Evolutionary conservation across 1,139 yeast species (phyloP), one percentile per base, ranked within the genome.

Genomic region (Blastobotrys arbuscula): DNA sequence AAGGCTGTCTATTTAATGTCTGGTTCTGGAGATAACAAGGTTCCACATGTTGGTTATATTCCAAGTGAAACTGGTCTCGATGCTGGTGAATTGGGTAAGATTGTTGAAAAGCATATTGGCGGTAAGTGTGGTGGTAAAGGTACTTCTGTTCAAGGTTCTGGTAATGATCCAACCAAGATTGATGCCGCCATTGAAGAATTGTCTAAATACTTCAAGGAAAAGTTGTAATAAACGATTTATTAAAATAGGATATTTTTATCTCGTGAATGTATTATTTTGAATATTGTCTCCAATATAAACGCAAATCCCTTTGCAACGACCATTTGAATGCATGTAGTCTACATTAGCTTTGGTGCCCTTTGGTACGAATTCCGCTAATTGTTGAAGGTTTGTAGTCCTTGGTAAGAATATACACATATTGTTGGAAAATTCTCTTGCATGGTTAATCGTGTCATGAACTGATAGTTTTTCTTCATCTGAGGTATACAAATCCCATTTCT

Each of bases 111-210:
- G 48, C 74, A 76, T 60, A 81, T 94, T 59, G 99, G 98, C 57
- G 99, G 99, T 68, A 87, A 85, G 68, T 95, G 96, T 52, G 99
- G 99, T 70, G 99, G 99, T 67, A 92, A 88, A 71, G 97, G 97
- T 54, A 87, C 89, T 59, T 82, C 90, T 52, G 88, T 89, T 57
- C 98, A 92, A 73, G 99, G 99, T 68, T 84, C 89, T 81, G 98
- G 98, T 61, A 88, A 83, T 60, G 85, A 87, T 54, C 77, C 81
- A 37, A 75, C 71, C 39, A 87, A 86, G 56, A 75, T 89, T 50
- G 74, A 74, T 40, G 77, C 74, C 39, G 99, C 98, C 28, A 73
- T 90, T 55, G 78, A 75, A 38, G 88, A 82, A 58, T 78, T 90
- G 48, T 75, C 75, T 54, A 72, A 75, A 58, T 65, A 80, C 50